Evolutionary conservation across 2,329 filamentous ascomycete species (phyloP).

Genomic region (Escovopsis weberi): DNA sequence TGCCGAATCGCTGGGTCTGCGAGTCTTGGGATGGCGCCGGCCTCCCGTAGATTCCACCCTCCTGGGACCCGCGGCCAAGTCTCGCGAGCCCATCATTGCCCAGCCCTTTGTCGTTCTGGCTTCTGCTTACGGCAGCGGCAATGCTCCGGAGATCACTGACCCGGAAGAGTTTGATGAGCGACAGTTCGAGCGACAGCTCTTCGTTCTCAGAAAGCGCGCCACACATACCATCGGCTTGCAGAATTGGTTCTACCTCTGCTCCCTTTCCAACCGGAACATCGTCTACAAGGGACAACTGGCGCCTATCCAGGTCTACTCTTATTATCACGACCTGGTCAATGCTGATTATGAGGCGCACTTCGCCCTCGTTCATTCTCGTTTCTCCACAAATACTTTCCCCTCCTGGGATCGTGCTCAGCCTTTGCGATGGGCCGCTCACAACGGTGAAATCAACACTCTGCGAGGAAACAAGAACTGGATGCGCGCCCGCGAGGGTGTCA

Average conservation of each 20-base stretch:
- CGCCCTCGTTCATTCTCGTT: constrained; percentile 89
- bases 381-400: constrained; percentile 96
- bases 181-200: constrained; percentile 84
- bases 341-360: constrained; percentile 97
- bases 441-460: constrained; percentile 95
- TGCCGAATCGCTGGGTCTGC: constrained; percentile 72
- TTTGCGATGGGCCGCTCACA: constrained; percentile 91
- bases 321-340: constrained; percentile 93
- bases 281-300: constrained; percentile 97
- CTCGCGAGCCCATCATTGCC: constrained; percentile 85
- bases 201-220: constrained; percentile 84
- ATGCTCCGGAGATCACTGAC: constrained; percentile 65
- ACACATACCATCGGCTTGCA: constrained; percentile 89
- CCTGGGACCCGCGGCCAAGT: constrained; percentile 81
- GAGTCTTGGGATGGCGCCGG: constrained; percentile 91
- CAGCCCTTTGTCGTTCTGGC: constrained; percentile 89
- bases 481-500: constrained; percentile 87
- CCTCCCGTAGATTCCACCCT: constrained; percentile 87
- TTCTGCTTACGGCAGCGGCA: constrained; percentile 70
- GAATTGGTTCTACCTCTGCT: constrained; percentile 99
- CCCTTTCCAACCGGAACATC: constrained; percentile 93
- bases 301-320: constrained; percentile 90
- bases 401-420: constrained; percentile 97
- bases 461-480: constrained; percentile 99
- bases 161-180: constrained; percentile 68